Evolutionary conservation across 805 yeast genomes (phyloP), one percentile per base, ranked within the genome.

Genomic region (Kodamaea leandrae): DNA sequence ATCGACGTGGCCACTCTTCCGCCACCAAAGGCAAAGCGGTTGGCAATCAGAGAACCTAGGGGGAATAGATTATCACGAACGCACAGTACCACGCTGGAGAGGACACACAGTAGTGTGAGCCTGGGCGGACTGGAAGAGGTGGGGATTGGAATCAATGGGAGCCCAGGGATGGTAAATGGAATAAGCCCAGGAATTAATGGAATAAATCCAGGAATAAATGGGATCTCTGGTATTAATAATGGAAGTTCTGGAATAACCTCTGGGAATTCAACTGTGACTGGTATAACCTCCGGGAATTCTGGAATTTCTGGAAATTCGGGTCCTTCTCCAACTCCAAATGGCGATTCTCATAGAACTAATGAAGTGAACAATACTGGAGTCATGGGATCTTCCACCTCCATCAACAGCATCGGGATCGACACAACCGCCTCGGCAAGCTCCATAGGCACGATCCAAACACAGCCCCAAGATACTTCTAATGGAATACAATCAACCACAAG

Each of bases 1-100:
- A 74, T 86, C 14, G 89, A 89, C 58, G 83, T 89, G 3, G 66
- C 84, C 1, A 59, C 65, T 14, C 71, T 85, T 42, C 82, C 88
- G 10, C 72, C 77, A 12, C 80, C 90, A 6, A 82, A 78, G 44
- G 81, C 86, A 0, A 83, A 83, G 49, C 63, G 76, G 28, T 72
- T 89, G 10, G 74, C 76, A 5, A 72, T 89, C 37, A 80, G 77
- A 48, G 76, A 80, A 18, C 77, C 83, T 0, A 46, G 66, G 17
- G 44, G 44, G 5, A 34, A 36, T 19, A 51, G 47, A 27, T 51
- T 64, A 7, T 57, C 66, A 13, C 49, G 69, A 42, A 65, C 69
- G 2, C 71, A 63, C 37, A 60, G 67, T 16, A 52, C 63, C 4
- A 30, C 36, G 6, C 33, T 30, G 33, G 33, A 30, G 14, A 30